Base-by-base conservation (phyloP, 768 basidiomycete genomes). In the Amanita exitialis region DNA sequence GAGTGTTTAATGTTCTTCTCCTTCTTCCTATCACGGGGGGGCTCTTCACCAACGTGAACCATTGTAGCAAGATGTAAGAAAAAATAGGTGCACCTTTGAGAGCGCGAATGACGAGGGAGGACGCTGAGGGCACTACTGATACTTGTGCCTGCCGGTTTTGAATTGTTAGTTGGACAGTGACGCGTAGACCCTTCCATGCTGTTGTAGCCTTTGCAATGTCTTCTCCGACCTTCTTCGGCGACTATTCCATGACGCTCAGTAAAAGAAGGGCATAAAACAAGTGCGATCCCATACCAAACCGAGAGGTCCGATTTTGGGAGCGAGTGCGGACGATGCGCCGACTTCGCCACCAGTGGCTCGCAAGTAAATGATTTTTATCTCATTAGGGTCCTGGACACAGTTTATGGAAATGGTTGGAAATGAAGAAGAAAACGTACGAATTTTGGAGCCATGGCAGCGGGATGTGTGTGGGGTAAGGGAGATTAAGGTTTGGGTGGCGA, bases 181-280 rank as follows among this genome's bases (percentile, higher is more conserved):
- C 95, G 56, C 94, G 91, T 66, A 98, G 90, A 75, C 96, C 96
- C 73, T 99, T 99, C 96, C 96, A 99, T 67, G 84, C 85, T 44
- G 83, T 80, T 54, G 96, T 99, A 53, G 95, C 95, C 71, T 99
- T 99, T 62, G 96, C 96, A 67, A 99, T 99, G 74, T 99, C 96
- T 90, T 99, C 96, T 73, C 96, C 96, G 72, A 99, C 96, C 77
- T 98, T 98, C 78, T 99, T 99, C 61, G 96, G 96, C 53, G 96
- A 97, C 96, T 98, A 13, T 15, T 6, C 20, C n/a, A 16, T 12
- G 27, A 32, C 27, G n/a, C 3, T 52, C 44, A 52, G 21, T 12
- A 37, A 37, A 23, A 12, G 2, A 10, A 20, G 9, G 12, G 15
- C 15, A 3, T 42, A 20, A 23, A 23, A 9, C 27, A 25, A 6